Evolutionary conservation across 148 eudicot species (phyloP), one percentile per base, ranked within the genome.

Genomic region (Linanthus parryae): DNA sequence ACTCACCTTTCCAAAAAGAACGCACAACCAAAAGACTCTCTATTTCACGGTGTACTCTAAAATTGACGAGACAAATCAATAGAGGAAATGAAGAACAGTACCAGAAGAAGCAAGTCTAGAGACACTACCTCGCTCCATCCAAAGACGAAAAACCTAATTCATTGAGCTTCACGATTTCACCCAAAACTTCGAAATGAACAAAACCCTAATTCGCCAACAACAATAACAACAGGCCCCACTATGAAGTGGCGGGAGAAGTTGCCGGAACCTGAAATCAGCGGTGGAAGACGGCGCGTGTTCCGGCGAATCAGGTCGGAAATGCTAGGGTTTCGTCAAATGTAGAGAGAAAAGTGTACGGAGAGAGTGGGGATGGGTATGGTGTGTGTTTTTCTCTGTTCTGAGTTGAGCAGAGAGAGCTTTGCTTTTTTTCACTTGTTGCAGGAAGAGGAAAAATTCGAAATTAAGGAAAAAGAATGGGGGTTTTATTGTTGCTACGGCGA

Each of bases 41-140:
- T 57, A 15, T 49, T 18, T 43, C 16, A 44, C n/a, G 40, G 13
- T 40, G 45, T 24, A 33, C 17, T 15, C 14, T 33, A 3, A 10
- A 36, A 31, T 35, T 14, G 24, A 36, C 10, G 22, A 14, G 3
- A 20, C 8, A 38, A 36, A 25, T 13, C 19, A 35, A 48, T n/a
- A 44, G 45, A 65, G 62, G 57, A 62, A 66, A 62, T 47, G n/a
- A n/a, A n/a, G 82, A 79, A 78, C 40, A 73, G 74, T 82, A 82
- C 79, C 94, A 78, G 68, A 69, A 62, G 65, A 73, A 73, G 70
- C 72, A 74, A 77, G 68, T 76, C 57, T 71, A 82, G 83, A 86
- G 74, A 74, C 64, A 82, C 78, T 86, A 83, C 95, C 82, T 86
- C 91, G 84, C 91, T 83, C 95, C 91, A 86, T 86, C 70, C 86